These are phyloP conservation scores for Vitis vinifera DNA, from an alignment of 164 flowering plant species.

Conservation along the genomic window DNA sequence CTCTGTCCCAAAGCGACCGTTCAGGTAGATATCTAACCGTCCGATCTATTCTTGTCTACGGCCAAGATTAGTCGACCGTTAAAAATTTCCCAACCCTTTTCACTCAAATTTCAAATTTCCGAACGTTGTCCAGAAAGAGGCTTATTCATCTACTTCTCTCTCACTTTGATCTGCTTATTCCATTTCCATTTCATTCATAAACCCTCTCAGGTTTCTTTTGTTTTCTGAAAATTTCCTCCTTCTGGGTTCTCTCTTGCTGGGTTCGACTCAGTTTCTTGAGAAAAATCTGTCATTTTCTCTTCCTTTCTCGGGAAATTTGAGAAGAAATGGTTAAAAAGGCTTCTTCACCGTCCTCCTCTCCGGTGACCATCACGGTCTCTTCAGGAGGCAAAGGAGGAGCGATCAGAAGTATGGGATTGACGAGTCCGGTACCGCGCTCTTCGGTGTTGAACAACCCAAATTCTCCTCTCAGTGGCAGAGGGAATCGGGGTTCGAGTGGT, in stretches of 20 bases:
- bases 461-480: constrained; percentile 51
- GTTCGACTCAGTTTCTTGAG: too few species aligned
- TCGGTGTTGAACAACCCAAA: constrained; percentile 59
- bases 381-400: constrained; percentile 49
- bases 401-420: constrained; percentile 44
- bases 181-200: not conserved
- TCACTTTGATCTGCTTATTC: too few species aligned
- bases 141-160: not conserved
- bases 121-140: constrained; percentile 2
- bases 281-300: not conserved
- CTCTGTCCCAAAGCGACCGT: constrained; percentile 14
- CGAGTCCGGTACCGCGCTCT: constrained; percentile 63
- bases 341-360: constrained; percentile 58
- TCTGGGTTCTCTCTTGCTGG: too few species aligned
- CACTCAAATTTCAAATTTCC: constrained; percentile 15
- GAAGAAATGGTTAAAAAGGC: constrained; percentile 52
- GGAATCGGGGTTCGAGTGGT: constrained; percentile 18
- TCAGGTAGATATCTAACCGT: constrained; percentile 13
- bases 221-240: not conserved
- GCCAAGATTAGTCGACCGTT: constrained; percentile 37
- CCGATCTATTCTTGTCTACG: constrained; percentile 24
- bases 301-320: not conserved
- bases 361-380: constrained; percentile 72
- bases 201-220: not conserved
- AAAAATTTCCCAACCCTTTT: not conserved